These are phyloP conservation scores for Ganoderma sinense DNA, from an alignment of 1,284 basidiomycete species.

Conservation along the genomic window DNA sequence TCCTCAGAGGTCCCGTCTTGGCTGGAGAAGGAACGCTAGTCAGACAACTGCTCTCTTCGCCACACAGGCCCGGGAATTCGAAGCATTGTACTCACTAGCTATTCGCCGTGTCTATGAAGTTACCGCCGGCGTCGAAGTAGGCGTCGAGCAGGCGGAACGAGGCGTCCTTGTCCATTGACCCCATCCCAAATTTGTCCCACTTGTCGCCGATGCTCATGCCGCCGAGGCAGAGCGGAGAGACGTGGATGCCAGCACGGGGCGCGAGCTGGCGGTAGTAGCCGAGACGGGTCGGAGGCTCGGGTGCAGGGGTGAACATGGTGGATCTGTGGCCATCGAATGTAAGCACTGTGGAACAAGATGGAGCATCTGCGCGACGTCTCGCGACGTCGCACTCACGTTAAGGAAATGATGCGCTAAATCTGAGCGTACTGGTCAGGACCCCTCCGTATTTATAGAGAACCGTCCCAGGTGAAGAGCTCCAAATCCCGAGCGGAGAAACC, in stretches of 20 bases:
- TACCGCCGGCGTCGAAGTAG: slow-evolving; percentile 40
- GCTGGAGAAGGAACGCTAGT: background rate
- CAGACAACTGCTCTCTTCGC: background rate
- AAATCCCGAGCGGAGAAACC: background rate
- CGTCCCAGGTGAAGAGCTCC: background rate
- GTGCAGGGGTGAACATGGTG: slow-evolving; percentile 2
- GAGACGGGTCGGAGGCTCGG: slow-evolving; percentile 19
- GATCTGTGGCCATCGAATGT: background rate
- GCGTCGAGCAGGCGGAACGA: slow-evolving; percentile 44
- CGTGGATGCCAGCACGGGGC: slow-evolving; percentile 16
- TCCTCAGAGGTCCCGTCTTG: slow-evolving; percentile 43
- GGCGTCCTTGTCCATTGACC: slow-evolving; percentile 46
- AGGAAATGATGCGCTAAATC: no score
- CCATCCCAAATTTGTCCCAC: slow-evolving; percentile 47
- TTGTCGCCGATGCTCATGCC: slow-evolving; percentile 59
- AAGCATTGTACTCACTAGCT: slow-evolving; percentile 27
- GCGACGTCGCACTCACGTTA: no score
- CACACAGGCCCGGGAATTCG: background rate
- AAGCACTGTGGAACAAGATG: background rate
- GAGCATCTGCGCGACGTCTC: no score
- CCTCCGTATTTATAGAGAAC: background rate
- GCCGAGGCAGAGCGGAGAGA: slow-evolving; percentile 48
- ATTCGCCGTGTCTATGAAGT: slow-evolving; percentile 44
- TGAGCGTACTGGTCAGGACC: background rate
- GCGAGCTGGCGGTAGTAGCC: slow-evolving; percentile 25